Evolutionary conservation across 2,329 filamentous ascomycete genomes (phyloP).

Genomic region (Diaporthe humulicola): DNA sequence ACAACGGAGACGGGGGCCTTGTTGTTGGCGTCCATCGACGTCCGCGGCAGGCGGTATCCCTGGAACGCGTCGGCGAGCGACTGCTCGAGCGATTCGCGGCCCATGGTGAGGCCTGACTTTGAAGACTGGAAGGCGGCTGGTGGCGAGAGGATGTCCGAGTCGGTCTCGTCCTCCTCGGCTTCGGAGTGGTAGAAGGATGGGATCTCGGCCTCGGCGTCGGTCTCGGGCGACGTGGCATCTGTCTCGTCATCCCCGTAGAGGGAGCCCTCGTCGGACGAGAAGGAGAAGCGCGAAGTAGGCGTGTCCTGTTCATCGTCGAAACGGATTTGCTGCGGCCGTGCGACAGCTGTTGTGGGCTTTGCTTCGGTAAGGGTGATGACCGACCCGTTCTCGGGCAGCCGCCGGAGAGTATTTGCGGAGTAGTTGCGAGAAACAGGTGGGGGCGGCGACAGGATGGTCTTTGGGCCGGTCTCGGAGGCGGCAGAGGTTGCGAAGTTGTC

Average conservation of each 20-base stretch:
- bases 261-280: constrained; percentile 48
- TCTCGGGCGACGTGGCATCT: constrained; percentile 51
- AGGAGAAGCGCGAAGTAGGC: constrained; percentile 46
- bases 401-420: constrained; percentile 45
- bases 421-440: constrained; percentile 58
- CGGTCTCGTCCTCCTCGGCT: constrained; percentile 55
- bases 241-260: constrained; percentile 45
- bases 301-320: constrained; percentile 46
- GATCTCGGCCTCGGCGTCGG: constrained; percentile 55
- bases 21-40: constrained; percentile 42
- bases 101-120: constrained; percentile 40
- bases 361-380: constrained; percentile 37
- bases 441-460: constrained; percentile 66
- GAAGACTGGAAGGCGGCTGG: constrained; percentile 52
- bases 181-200: constrained; percentile 62
- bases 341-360: constrained; percentile 34
- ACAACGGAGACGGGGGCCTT: constrained; percentile 28
- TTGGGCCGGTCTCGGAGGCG: constrained; percentile 58
- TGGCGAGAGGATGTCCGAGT: constrained; percentile 51
- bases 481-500: constrained; percentile 73
- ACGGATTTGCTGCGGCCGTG: constrained; percentile 12
- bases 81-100: constrained; percentile 43
- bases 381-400: constrained; percentile 41
- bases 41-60: constrained; percentile 63
- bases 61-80: constrained; percentile 49